These are phyloP conservation scores for Rhodomyrtus psidioides DNA, from an alignment of 441 rosid species.

Conservation along the genomic window DNA sequence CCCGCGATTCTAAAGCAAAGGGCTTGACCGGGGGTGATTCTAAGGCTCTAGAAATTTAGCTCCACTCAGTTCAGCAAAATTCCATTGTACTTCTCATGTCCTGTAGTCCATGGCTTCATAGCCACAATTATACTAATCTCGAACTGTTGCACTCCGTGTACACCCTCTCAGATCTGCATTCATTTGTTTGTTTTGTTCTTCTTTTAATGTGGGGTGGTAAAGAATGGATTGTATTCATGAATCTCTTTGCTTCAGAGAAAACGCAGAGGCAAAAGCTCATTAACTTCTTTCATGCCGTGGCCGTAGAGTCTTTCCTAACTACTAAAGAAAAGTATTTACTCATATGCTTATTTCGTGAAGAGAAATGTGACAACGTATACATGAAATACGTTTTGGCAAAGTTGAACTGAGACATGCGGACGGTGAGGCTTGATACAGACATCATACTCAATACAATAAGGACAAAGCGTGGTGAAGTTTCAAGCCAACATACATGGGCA, in stretches of 20 bases:
- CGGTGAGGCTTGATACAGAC: not conserved
- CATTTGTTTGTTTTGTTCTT: not conserved
- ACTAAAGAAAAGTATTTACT: not conserved
- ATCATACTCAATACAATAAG: not conserved
- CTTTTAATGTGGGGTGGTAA: not conserved
- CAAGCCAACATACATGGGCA: not conserved
- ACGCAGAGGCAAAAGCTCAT: not conserved
- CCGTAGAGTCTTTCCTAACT: not conserved
- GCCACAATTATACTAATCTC: not conserved
- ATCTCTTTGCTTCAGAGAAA: not conserved
- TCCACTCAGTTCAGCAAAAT: not conserved
- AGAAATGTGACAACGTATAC: not conserved
- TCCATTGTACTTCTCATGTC: not conserved
- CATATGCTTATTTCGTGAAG: not conserved
- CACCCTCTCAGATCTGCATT: not conserved
- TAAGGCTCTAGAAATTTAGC: not conserved
- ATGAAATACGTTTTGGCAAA: not conserved
- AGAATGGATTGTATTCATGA: not conserved
- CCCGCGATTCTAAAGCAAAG: conserved; percentile 6
- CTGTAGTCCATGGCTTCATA: not conserved
- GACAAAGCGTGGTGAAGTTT: not conserved
- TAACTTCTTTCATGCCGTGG: not conserved
- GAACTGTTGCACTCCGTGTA: not conserved
- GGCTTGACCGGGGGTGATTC: not conserved
- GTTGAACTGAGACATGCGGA: not conserved